These are phyloP conservation scores for Psidium friedrichsthalianum DNA, from an alignment of 345 rosid species.

Conservation along the genomic window DNA sequence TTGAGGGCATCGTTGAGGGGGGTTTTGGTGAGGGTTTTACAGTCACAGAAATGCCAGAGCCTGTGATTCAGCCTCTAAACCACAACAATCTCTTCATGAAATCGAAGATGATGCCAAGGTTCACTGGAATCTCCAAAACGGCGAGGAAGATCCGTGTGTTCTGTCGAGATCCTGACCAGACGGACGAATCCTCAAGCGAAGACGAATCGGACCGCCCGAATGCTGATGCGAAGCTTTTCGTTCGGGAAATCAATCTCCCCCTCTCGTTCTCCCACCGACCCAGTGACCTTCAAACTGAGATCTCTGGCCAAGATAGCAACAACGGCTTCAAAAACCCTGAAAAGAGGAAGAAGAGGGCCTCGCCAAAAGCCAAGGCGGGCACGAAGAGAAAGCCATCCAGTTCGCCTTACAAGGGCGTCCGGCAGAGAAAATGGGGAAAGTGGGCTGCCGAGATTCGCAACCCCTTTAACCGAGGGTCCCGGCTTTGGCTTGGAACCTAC, in stretches of 20 bases:
- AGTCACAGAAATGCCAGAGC: slow-evolving; percentile 26
- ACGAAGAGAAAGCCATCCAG: slow-evolving; percentile 1
- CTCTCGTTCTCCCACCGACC: not conserved
- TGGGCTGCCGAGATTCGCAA: slow-evolving; percentile 87
- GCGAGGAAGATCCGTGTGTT: slow-evolving; percentile 55
- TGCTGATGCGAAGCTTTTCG: slow-evolving; percentile 33
- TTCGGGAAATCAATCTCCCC: slow-evolving; percentile 51
- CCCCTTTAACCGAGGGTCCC: slow-evolving; percentile 35
- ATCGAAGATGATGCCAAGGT: slow-evolving; percentile 4
- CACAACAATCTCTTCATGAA: slow-evolving; percentile 13
- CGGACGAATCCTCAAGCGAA: slow-evolving; percentile 75
- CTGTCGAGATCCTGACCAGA: slow-evolving; percentile 78
- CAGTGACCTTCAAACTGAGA: slow-evolving; percentile 12
- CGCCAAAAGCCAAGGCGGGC: slow-evolving; percentile 1
- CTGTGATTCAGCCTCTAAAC: slow-evolving; percentile 15
- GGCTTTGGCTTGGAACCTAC: slow-evolving; percentile 80
- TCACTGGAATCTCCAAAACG: slow-evolving; percentile 12
- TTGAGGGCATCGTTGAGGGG: slow-evolving; percentile 6
- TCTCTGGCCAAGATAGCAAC: slow-evolving; percentile 64
- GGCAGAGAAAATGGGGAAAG: slow-evolving; percentile 83
- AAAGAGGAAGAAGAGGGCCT: slow-evolving; percentile 10
- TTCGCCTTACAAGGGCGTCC: slow-evolving; percentile 36
- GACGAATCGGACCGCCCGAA: slow-evolving; percentile 38
- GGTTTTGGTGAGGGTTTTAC: slow-evolving; percentile 19
- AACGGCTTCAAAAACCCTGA: slow-evolving; percentile 22